Evolutionary conservation across 176 grass and related monocot species (phyloP).

Genomic region (Carex scoparia): DNA sequence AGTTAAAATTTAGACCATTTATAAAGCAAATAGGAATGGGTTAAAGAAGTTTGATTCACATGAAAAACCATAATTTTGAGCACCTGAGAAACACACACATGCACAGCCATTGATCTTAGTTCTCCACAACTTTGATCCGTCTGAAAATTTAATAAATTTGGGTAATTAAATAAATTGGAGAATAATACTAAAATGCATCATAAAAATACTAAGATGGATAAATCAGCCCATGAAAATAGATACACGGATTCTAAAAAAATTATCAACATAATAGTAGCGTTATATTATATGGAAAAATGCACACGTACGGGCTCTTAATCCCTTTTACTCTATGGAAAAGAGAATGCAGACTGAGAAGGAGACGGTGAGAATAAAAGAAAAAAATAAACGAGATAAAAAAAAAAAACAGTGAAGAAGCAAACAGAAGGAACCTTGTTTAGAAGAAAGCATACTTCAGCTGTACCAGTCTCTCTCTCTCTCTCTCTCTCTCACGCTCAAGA

Average conservation of each 20-base stretch:
- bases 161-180: neutral
- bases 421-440: conserved; percentile 6
- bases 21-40: conserved; percentile 22
- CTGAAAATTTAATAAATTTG: neutral
- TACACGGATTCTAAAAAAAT: neutral
- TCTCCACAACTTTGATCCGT: neutral
- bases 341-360: neutral
- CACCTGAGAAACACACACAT: neutral
- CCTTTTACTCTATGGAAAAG: neutral
- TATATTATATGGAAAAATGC: neutral
- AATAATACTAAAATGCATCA: neutral
- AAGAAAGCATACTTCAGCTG: neutral
- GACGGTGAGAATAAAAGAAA: neutral
- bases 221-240: neutral
- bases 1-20: neutral
- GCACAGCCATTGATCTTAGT: neutral
- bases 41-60: neutral
- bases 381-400: neutral
- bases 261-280: neutral
- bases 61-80: neutral
- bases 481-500: neutral
- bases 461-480: neutral
- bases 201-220: neutral
- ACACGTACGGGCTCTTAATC: neutral
- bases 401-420: neutral